phyloP scores from a whole-genome alignment of 179 eudicot genomes.

The Camellia oleifera region DNA sequence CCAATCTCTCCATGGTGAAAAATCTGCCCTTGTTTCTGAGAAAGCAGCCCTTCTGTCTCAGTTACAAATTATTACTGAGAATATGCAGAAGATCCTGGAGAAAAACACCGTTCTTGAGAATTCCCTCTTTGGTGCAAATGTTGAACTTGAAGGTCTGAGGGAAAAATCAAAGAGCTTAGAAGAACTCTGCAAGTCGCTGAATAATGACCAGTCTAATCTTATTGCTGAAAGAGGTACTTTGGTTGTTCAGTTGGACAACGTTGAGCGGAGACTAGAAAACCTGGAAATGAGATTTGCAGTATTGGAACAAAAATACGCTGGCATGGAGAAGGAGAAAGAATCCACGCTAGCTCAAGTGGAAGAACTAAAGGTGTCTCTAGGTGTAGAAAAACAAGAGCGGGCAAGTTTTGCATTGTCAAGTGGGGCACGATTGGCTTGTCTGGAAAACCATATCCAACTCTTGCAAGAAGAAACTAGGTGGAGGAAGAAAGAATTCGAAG shows the following conservation, averaged over 20 bases:
- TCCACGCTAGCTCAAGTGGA: slow-evolving; percentile 48
- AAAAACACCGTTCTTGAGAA: slow-evolving; percentile 65
- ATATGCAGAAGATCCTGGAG: slow-evolving; percentile 76
- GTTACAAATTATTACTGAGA: slow-evolving; percentile 64
- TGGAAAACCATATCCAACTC: slow-evolving; percentile 59
- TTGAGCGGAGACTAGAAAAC: slow-evolving; percentile 60
- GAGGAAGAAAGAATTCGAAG: slow-evolving; percentile 78
- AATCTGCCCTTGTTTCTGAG: slow-evolving; percentile 59
- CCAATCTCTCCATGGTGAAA: slow-evolving; percentile 53
- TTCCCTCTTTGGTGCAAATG: slow-evolving; percentile 63
- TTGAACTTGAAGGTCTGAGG: slow-evolving; percentile 78
- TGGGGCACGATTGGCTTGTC: slow-evolving; percentile 56
- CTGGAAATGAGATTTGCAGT: slow-evolving; percentile 60
- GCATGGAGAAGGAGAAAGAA: slow-evolving; percentile 68
- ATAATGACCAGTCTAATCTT: slow-evolving; percentile 66
- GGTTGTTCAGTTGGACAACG: slow-evolving; percentile 62
- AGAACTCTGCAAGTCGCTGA: slow-evolving; percentile 66
- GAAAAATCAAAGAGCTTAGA: slow-evolving; percentile 77
- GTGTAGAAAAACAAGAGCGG: slow-evolving; percentile 64
- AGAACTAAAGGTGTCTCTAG: slow-evolving; percentile 57
- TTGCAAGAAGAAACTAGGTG: slow-evolving; percentile 65
- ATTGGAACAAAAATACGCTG: slow-evolving; percentile 63
- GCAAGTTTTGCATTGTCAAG: slow-evolving; percentile 38
- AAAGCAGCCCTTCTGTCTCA: slow-evolving; percentile 76
- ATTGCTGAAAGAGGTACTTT: slow-evolving; percentile 56